phyloP scores from a whole-genome alignment of 768 basidiomycete species.

The Trametes villosa region DNA sequence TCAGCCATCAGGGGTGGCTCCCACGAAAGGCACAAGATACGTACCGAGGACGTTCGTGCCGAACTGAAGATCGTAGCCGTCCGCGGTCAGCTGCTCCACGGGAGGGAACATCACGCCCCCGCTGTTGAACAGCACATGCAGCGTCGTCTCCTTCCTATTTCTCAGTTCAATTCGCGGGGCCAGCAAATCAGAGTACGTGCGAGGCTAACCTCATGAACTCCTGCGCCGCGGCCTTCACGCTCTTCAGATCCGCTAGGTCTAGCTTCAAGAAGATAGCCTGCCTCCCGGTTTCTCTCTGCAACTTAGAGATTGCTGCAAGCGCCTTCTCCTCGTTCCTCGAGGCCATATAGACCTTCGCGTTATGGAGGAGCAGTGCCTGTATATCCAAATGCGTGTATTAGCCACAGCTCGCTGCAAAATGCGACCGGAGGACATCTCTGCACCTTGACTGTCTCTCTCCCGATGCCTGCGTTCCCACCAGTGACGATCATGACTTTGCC shows the following conservation, averaged over 20 bases:
- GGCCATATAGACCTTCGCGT: slow-evolving; percentile 69
- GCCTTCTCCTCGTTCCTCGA: slow-evolving; percentile 49
- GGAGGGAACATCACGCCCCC: slow-evolving; percentile 53
- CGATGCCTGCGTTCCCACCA: slow-evolving; percentile 52
- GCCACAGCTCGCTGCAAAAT: not conserved
- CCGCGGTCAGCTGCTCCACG: slow-evolving; percentile 43
- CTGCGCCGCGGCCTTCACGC: slow-evolving; percentile 42
- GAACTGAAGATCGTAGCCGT: slow-evolving; percentile 61
- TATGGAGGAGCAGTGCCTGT: slow-evolving; percentile 53
- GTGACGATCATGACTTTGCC: slow-evolving; percentile 43
- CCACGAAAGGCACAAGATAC: not conserved
- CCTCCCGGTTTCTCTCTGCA: slow-evolving; percentile 48
- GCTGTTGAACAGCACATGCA: slow-evolving; percentile 56
- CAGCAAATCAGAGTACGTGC: not conserved
- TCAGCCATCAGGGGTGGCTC: not conserved
- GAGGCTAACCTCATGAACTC: slow-evolving; percentile 39
- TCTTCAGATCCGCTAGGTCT: slow-evolving; percentile 45
- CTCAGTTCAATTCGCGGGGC: slow-evolving; percentile 35
- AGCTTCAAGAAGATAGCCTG: slow-evolving; percentile 45
- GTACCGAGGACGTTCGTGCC: slow-evolving; percentile 59
- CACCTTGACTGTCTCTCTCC: slow-evolving; percentile 63
- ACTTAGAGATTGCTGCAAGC: slow-evolving; percentile 50
- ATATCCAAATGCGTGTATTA: not conserved
- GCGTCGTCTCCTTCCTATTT: slow-evolving; percentile 45
- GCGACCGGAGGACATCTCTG: not conserved